Conservation (phyloP, 768 basidiomycete genomes). For the Leccinum variicolor region DNA sequence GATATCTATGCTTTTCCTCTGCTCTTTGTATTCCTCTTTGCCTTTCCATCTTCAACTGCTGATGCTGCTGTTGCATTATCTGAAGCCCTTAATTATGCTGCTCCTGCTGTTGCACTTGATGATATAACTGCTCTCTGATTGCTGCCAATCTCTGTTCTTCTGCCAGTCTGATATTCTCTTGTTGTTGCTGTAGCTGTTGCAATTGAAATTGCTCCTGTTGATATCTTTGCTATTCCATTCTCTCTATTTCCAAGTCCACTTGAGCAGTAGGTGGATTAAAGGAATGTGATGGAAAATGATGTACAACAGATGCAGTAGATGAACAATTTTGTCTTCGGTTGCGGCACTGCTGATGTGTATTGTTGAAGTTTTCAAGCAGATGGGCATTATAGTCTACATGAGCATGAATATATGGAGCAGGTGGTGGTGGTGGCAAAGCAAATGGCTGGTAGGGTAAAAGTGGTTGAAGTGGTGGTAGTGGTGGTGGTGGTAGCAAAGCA, state of each 20-base stretch:
- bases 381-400: neutral
- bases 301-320: too few relatives aligned
- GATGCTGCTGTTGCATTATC: too few relatives aligned
- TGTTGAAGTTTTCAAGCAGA: neutral
- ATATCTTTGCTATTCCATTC: neutral
- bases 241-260: neutral
- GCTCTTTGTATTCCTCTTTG: neutral
- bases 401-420: neutral
- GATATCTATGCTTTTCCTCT: neutral
- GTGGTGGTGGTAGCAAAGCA: neutral
- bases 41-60: neutral
- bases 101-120: too few relatives aligned
- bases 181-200: too few relatives aligned
- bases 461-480: neutral
- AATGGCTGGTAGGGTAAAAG: neutral
- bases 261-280: neutral
- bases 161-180: neutral
- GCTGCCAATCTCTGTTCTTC: neutral
- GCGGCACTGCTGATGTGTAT: neutral
- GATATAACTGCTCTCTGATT: neutral
- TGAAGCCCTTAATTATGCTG: too few relatives aligned
- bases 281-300: too few relatives aligned
- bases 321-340: neutral
- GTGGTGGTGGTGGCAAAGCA: neutral
- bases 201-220: too few relatives aligned